Base-by-base conservation (phyloP, 306 rosid genomes). In the Erythrophleum fordii region DNA sequence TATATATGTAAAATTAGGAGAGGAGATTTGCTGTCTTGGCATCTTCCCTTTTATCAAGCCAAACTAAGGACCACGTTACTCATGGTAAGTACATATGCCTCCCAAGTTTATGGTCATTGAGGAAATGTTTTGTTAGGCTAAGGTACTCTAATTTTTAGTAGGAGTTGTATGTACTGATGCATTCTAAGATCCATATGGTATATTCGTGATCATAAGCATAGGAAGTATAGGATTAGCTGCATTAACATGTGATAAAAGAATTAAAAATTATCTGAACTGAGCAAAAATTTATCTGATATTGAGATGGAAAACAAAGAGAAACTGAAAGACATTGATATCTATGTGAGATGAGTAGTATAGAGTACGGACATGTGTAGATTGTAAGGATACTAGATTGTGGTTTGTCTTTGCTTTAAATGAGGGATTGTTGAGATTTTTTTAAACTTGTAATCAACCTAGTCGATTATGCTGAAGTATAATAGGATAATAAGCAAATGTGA, bases 21-120 rank as follows among this genome's bases (percentile, higher is more conserved):
- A 89, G 95, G 88, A 92, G 98, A 87, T 92, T 95, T 80, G 90
- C 97, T 71, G 92, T 95, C 77, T 87, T 94, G 89, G 93, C 83
- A 73, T 95, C 98, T 80, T 82, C 97, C 51, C 88, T 92, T 73
- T 86, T 95, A 52, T 95, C 98, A 16, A 92, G 98, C 91, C 98
- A 95, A 89, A 95, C 97, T 53, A 95, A 95, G 92, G 98, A 89
- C 83, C 89, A 86, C 66, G 94, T 95, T 62, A 91, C 85, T 82
- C 88, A 89, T 80, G 97, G 97, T 86, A 90, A 80, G 93, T 77
- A 73, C 77, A 77, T 61, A 10, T 42, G 20, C 78, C 72, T 69
- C 76, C 45, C 9, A 42, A 66, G 56, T 69, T 52, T 72, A 78
- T 31, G 76, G 61, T 51, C 48, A 65, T 42, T 25, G 46, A 55